Evolutionary conservation across 2,329 filamentous ascomycete species (phyloP).

Genomic region (Epichloe glyceriae): DNA sequence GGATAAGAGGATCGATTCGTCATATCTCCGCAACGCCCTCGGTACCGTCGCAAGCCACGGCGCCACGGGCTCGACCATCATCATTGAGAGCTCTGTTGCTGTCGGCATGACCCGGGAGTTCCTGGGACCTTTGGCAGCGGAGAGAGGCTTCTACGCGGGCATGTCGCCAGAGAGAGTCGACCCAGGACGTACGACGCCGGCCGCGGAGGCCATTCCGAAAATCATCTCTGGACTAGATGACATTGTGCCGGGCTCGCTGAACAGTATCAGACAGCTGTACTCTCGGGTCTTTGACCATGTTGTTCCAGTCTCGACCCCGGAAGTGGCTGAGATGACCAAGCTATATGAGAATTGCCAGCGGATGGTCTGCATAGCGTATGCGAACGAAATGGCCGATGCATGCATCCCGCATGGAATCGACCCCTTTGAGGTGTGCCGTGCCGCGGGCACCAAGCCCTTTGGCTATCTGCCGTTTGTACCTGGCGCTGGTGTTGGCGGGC

Average conservation of each 20-base stretch:
- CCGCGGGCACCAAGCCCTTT: constrained; percentile 38
- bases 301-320: constrained; percentile 35
- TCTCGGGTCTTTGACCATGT: constrained; percentile 32
- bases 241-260: constrained; percentile 29
- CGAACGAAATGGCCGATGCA: constrained; percentile 44
- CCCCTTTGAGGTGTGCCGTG: constrained; percentile 35
- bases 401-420: constrained; percentile 32
- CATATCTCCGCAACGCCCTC: constrained; percentile 32
- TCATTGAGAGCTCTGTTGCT: constrained; percentile 41
- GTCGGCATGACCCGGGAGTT: constrained; percentile 40
- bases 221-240: constrained; percentile 39
- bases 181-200: constrained; percentile 30
- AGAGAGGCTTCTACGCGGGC: constrained; percentile 29
- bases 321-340: constrained; percentile 46
- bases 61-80: constrained; percentile 30
- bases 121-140: constrained; percentile 30
- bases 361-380: constrained; percentile 41
- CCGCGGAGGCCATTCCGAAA: constrained; percentile 34
- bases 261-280: constrained; percentile 32
- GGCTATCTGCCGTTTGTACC: constrained; percentile 36
- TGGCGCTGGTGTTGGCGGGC: constrained; percentile 38
- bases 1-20: constrained; percentile 34
- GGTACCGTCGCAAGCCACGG: constrained; percentile 27
- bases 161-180: constrained; percentile 43
- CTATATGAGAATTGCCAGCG: constrained; percentile 46